Percentiles rank a stretch among this genome's conserved stretches.
Evolutionary conservation across 495 filamentous ascomycete genomes (phyloP).

Genomic region (Penicillium flavigenum): DNA sequence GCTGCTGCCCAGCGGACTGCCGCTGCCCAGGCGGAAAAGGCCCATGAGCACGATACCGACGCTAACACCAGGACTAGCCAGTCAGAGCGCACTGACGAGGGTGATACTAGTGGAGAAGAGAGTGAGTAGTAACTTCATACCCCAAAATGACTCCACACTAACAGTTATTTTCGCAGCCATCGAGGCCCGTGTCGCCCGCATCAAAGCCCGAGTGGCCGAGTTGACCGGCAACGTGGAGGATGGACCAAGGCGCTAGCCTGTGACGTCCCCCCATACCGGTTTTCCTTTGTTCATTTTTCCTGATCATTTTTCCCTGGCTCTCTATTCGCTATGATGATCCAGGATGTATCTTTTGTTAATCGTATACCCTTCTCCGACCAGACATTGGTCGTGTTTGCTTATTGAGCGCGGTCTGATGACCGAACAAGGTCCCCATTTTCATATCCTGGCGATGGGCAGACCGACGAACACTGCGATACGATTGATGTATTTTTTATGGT

Average conservation of each 20-base stretch:
- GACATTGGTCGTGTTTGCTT: conserved; percentile 22
- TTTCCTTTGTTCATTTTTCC: conserved; percentile 4
- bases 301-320: conserved; percentile 5
- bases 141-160: conserved; percentile 12
- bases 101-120: conserved; percentile 91
- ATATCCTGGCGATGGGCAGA: conserved; percentile 3
- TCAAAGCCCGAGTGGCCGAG: conserved; percentile 95
- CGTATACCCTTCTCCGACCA: conserved; percentile 18
- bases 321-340: conserved; percentile 6
- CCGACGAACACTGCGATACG: conserved; percentile 23
- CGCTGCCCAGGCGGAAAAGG: conserved; percentile 53
- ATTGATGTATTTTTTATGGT: conserved; percentile 22
- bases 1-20: conserved; percentile 82
- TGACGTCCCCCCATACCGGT: not conserved
- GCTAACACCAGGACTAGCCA: conserved; percentile 34
- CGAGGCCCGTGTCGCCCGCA: conserved; percentile 92
- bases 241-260: conserved; percentile 18
- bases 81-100: conserved; percentile 66
- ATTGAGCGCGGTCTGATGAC: conserved; percentile 13
- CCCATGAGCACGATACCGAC: conserved; percentile 50
- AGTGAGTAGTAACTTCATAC: conserved; percentile 58
- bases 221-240: conserved; percentile 77
- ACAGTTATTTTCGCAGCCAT: conserved; percentile 62
- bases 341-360: conserved; percentile 13
- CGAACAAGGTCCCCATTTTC: conserved; percentile 2